Percentiles rank a stretch among this genome's conserved stretches.
Conservation (phyloP, 306 rosid genomes). For the Corylus avellana region DNA sequence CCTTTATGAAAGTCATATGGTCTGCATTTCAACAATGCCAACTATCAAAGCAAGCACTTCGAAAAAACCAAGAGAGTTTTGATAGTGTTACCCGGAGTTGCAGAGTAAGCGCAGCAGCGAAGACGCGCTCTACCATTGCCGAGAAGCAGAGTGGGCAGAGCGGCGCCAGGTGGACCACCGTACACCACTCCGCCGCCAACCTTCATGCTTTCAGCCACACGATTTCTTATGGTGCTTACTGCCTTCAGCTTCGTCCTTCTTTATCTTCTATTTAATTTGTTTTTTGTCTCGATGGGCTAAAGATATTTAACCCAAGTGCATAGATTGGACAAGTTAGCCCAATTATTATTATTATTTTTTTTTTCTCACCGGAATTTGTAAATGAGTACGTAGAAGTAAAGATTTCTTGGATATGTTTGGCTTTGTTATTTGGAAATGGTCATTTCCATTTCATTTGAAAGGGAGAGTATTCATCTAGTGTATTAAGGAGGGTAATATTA, state of each 20-base stretch:
- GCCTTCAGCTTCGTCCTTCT: not conserved
- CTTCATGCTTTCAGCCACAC: conserved; percentile 41
- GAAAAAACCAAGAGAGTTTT: not conserved
- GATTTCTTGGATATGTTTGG: no score
- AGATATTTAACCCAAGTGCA: not conserved
- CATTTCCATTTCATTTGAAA: no score
- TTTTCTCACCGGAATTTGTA: no score
- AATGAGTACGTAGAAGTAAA: no score
- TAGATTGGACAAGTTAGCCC: not conserved
- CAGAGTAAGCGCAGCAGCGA: conserved; percentile 50
- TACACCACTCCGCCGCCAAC: conserved; percentile 66
- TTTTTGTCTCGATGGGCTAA: not conserved
- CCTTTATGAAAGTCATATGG: conserved; percentile 81
- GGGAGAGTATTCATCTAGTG: no score
- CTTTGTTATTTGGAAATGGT: no score
- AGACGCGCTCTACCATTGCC: conserved; percentile 43
- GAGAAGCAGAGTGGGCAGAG: conserved; percentile 55
- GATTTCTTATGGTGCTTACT: not conserved
- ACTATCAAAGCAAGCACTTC: not conserved
- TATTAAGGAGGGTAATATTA: no score
- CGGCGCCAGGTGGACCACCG: conserved; percentile 65
- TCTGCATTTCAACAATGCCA: conserved; percentile 42
- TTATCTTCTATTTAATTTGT: not conserved
- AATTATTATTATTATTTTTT: not conserved
- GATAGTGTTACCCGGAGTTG: conserved; percentile 36